Evolutionary conservation across 2,329 filamentous ascomycete species (phyloP).

Genomic region (Cadophora sp.): DNA sequence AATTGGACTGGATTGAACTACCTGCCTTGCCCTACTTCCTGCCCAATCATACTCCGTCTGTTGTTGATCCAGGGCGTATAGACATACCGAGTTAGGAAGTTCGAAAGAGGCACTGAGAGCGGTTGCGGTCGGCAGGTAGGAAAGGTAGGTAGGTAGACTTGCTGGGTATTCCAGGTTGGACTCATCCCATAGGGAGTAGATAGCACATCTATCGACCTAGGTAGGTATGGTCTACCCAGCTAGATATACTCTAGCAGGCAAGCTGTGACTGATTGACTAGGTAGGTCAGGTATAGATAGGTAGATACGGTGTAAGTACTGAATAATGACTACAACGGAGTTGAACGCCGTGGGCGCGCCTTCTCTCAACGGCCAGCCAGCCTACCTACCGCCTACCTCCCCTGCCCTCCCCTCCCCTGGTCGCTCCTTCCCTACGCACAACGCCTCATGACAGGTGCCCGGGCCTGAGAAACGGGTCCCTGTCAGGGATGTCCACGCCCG

Average conservation of each 20-base stretch:
- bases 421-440: neutral
- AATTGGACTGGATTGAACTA: too few relatives aligned
- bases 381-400: neutral
- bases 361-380: slow-evolving; percentile 5
- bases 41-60: slow-evolving; percentile 3
- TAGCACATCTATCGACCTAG: too few relatives aligned
- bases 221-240: neutral
- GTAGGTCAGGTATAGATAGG: neutral
- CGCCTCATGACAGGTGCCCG: slow-evolving; percentile 23
- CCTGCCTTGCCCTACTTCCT: neutral
- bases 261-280: neutral
- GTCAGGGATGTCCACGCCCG: slow-evolving; percentile 36
- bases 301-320: neutral
- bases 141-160: neutral
- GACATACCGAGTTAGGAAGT: slow-evolving; percentile 19
- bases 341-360: slow-evolving; percentile 12
- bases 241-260: neutral
- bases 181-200: too few relatives aligned
- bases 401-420: neutral
- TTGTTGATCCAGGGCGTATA: neutral
- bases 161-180: neutral
- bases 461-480: slow-evolving; percentile 19
- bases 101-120: slow-evolving; percentile 11
- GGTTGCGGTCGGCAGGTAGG: too few relatives aligned
- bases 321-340: slow-evolving; percentile 15